phyloP scores from a whole-genome alignment of 2,329 filamentous ascomycete species.

The Thelonectria blattea region DNA sequence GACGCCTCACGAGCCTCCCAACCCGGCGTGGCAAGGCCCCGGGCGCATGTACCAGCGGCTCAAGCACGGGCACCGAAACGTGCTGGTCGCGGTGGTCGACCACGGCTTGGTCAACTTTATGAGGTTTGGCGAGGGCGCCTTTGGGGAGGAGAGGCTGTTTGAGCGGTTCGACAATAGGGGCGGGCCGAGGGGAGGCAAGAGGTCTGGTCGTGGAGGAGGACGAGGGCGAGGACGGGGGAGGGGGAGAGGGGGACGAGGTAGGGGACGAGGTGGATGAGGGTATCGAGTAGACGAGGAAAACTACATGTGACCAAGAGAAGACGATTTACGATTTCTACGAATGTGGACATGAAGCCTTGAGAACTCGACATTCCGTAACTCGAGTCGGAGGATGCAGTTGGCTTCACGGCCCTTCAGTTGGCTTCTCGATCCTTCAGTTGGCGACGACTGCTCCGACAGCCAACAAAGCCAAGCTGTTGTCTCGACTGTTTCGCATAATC shows the following conservation, averaged over 20 bases:
- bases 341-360: conserved; percentile 3
- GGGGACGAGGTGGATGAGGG: conserved; percentile 34
- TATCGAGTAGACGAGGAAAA: conserved; percentile 23
- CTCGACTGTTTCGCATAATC: conserved; percentile 12
- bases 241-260: conserved; percentile 36
- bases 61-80: conserved; percentile 83
- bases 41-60: conserved; percentile 74
- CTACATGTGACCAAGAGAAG: conserved; percentile 11
- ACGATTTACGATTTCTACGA: conserved; percentile 21
- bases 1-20: conserved; percentile 71
- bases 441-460: not conserved
- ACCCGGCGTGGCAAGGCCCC: conserved; percentile 44
- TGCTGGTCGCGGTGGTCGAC: conserved; percentile 87
- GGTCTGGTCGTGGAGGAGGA: conserved; percentile 52
- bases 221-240: conserved; percentile 43
- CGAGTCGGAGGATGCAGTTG: conserved; percentile 4
- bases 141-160: conserved; percentile 76
- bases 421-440: not conserved
- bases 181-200: conserved; percentile 47
- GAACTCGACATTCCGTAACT: conserved; percentile 2
- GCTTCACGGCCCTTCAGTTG: conserved; percentile 4
- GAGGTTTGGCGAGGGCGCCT: conserved; percentile 78
- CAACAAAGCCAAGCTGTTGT: not conserved
- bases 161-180: conserved; percentile 57
- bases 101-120: conserved; percentile 89